Percentiles rank a stretch among this genome's conserved stretches.
Evolutionary conservation across 2,329 filamentous ascomycete genomes (phyloP).

Genomic region (Colletotrichum sp.): DNA sequence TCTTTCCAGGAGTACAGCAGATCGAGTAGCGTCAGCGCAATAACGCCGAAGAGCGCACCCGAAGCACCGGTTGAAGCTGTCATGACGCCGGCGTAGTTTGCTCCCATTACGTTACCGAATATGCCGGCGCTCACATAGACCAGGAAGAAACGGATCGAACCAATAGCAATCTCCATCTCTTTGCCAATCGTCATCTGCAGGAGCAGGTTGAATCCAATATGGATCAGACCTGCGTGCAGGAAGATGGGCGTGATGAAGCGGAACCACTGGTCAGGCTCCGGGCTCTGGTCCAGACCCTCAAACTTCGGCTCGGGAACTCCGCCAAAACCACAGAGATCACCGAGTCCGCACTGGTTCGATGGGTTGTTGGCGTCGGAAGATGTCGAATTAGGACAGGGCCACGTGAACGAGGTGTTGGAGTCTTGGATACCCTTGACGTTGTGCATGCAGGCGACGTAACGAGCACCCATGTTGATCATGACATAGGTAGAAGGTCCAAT

Average conservation of each 20-base stretch:
- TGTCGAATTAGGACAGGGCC: conserved; percentile 84
- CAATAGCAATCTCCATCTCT: conserved; percentile 92
- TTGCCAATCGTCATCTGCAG: conserved; percentile 88
- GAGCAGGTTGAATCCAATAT: conserved; percentile 95
- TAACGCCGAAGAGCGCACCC: conserved; percentile 87
- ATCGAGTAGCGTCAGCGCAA: conserved; percentile 87
- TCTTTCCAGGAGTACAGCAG: conserved; percentile 92
- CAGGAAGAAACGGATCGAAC: conserved; percentile 83
- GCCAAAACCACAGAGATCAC: conserved; percentile 82
- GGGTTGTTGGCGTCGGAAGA: conserved; percentile 53
- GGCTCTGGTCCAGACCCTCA: conserved; percentile 52
- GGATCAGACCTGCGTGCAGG: conserved; percentile 89
- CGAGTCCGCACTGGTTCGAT: conserved; percentile 71
- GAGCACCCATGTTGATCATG: conserved; percentile 95
- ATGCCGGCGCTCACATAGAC: conserved; percentile 93
- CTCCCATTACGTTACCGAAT: conserved; percentile 93
- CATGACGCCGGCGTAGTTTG: conserved; percentile 85
- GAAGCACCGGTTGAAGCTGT: conserved; percentile 89
- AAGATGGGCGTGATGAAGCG: conserved; percentile 97
- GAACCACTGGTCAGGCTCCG: conserved; percentile 91
- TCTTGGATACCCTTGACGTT: conserved; percentile 71
- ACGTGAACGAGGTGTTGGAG: conserved; percentile 53
- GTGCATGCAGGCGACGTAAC: conserved; percentile 95
- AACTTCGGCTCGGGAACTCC: conserved; percentile 73
- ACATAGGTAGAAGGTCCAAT: conserved; percentile 91